phyloP scores from a whole-genome alignment of 2,329 filamentous ascomycete species.

The Diplodia scrobiculata region DNA sequence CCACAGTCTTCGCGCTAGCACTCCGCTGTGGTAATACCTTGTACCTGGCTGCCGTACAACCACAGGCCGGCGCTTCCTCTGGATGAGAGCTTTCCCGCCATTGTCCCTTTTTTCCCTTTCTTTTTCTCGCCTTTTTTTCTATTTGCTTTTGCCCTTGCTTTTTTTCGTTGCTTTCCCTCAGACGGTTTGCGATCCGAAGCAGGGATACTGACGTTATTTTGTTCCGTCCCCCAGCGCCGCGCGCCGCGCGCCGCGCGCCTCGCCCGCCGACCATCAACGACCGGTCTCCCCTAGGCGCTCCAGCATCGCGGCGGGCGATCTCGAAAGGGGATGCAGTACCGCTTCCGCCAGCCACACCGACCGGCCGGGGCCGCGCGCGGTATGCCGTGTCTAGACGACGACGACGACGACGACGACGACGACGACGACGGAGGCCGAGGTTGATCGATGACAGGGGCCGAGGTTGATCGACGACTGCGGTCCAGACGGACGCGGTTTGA shows the following conservation, averaged over 20 bases:
- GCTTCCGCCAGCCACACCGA: background rate
- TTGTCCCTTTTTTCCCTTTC: no score
- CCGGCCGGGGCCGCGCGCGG: no score
- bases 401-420: no score
- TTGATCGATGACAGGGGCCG: no score
- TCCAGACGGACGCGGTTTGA: no score
- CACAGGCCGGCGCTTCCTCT: background rate
- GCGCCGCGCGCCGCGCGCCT: background rate
- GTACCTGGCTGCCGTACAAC: background rate
- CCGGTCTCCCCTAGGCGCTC: background rate
- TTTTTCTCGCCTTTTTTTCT: background rate
- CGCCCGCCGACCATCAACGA: background rate
- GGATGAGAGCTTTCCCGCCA: no score
- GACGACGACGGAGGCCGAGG: no score
- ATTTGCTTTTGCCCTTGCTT: background rate
- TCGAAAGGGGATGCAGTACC: background rate
- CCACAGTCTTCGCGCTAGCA: no score
- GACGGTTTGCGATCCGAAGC: slow-evolving; percentile 16
- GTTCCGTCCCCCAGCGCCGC: no score
- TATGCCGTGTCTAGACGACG: no score
- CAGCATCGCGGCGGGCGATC: background rate
- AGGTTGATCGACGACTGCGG: no score
- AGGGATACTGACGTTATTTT: slow-evolving; percentile 14
- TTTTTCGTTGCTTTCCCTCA: slow-evolving; percentile 9
- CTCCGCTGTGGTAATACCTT: no score